Base-by-base conservation (phyloP, 2,329 filamentous ascomycete genomes). In the Penicillium sp. region DNA sequence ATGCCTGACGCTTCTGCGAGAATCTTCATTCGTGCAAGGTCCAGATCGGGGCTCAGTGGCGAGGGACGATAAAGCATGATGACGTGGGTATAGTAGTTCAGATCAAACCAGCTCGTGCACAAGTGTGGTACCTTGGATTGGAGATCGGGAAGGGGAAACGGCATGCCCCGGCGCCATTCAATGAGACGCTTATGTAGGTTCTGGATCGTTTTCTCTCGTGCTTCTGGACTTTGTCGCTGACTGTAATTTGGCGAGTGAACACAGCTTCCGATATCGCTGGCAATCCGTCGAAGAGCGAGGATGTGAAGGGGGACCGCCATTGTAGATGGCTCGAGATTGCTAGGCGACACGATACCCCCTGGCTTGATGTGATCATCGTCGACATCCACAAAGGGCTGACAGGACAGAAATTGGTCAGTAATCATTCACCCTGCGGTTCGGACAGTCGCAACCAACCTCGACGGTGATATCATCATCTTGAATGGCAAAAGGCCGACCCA, bases 41-140 rank as follows among this genome's bases (percentile, higher is more conserved):
- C 63, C 16, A 70, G 50, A 1, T 57, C 59, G 2, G 70, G 70
- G 15, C 60, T 67, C 0, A 72, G 43, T 1, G 71, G 69, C 1
- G 70, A 72, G 1, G 71, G 71, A 2, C 71, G 56, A 47, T 74
- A 73, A 3, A 74, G 52, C 54, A 71, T 66, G 9, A 64, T 64
- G 1, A 73, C 50, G 33, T 74, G 71, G 0, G 64, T 70, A 45
- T 73, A 73, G 48, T 70, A 74, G 50, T 74, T 74, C 30, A 72
- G 64, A 37, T 74, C 71, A 47, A 69, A 74, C 71, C 71, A 74
- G 39, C 54, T 64, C 6, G 60, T 70, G 27, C 53, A 67, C 3
- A 73, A 53, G 39, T 74, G 71, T 1, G 71, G 71, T 1, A 74
- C 69, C 7, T 57, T 57, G 4, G 56, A 58, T 47, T 64, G 54